Evolutionary conservation across 2,329 filamentous ascomycete species (phyloP), one percentile per base, ranked within the genome.

Genomic region (Alternaria postmessia): DNA sequence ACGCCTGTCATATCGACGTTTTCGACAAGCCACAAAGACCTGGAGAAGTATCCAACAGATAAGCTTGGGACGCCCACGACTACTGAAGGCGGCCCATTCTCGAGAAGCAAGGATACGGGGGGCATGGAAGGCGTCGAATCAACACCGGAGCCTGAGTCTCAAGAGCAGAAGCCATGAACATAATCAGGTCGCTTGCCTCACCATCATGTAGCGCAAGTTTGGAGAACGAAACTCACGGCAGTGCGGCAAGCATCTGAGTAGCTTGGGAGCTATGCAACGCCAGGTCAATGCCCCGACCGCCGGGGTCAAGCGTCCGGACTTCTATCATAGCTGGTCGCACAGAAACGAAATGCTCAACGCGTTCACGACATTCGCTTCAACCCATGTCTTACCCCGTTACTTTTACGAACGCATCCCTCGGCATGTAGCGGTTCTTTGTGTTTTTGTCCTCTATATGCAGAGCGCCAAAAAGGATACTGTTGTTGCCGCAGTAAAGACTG

Each of bases 1-100:
- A 77, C 81, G 26, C 81, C 83, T 1, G 77, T 84, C 49, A 81
- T 84, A 62, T 83, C 81, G 30, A 84, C 79, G 22, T 85, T 85
- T 66, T 84, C 82, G 22, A 84, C 82, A 2, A 84, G 81, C 68
- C 81, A 81, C 60, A 82, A 81, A 64, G 83, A 85, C 61, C 75
- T 84, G 6, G 79, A 83, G 63, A 80, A 79, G 11, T 83, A 80
- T 63, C 79, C 80, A 6, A 78, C 78, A 39, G 80, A 81, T 56
- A 75, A 77, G 39, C 73, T 81, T 18, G 76, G 78, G 36, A 78
- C 76, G 3, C 76, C 76, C 5, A 78, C 75, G 5, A 68, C 64
- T 18, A 54, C 74, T 4, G 74, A 78, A 20, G 68, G 67, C 28
- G 61, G 54, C 7, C 51, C 56, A 28, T 61, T 71, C 39, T 53